These are phyloP conservation scores for Silene conica DNA, from an alignment of 148 eudicot species.

Conservation along the genomic window DNA sequence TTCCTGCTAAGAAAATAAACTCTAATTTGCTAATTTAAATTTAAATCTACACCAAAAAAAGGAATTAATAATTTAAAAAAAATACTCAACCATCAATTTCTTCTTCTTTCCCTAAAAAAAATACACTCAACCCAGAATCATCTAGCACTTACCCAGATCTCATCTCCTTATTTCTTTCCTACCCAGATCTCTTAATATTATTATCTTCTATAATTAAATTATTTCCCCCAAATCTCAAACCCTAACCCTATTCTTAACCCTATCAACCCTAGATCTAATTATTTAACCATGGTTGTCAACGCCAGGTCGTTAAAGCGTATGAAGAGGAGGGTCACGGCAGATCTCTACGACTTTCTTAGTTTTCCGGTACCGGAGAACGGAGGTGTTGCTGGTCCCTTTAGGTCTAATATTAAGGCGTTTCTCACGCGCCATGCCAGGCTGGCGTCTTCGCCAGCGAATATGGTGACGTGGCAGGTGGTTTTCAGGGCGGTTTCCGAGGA, in stretches of 20 bases:
- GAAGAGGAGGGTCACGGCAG: conserved; percentile 88
- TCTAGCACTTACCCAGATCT: background rate
- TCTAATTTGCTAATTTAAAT: background rate
- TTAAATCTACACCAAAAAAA: background rate
- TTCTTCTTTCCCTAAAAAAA: background rate
- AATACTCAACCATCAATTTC: background rate
- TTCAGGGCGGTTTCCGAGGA: conserved; percentile 50
- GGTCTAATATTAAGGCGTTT: conserved; percentile 51
- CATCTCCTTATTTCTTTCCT: conserved; percentile 1
- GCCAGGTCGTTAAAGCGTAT: conserved; percentile 66
- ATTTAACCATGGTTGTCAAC: conserved; percentile 61
- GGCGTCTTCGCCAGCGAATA: conserved; percentile 51
- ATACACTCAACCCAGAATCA: background rate
- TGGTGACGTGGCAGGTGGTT: conserved; percentile 75
- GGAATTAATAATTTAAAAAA: background rate
- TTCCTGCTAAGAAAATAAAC: background rate
- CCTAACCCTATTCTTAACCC: background rate
- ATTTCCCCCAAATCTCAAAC: conserved; percentile 9
- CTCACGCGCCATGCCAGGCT: conserved; percentile 56
- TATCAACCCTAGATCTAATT: background rate
- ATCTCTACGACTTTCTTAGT: conserved; percentile 51
- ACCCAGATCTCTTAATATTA: conserved; percentile 14
- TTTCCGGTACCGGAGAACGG: conserved; percentile 42
- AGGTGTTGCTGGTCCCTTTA: conserved; percentile 41
- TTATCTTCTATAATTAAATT: background rate